Percentiles rank a stretch among this genome's conserved stretches.
Evolutionary conservation across 2,329 filamentous ascomycete species (phyloP).

Genomic region (Grosmannia huntii): DNA sequence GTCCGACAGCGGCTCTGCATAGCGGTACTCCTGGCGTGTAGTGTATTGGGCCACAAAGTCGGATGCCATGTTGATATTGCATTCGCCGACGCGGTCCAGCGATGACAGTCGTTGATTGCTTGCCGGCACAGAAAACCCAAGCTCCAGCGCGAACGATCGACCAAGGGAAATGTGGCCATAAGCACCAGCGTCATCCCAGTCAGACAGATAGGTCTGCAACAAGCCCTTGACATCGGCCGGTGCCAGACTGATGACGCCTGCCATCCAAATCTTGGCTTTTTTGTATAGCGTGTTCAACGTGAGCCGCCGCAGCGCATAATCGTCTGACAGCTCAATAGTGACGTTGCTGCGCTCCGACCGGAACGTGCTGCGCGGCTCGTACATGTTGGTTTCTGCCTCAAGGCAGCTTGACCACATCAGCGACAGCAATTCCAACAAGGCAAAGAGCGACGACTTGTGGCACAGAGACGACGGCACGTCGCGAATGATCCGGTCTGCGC

Average conservation of each 20-base stretch:
- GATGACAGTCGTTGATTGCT: conserved; percentile 78
- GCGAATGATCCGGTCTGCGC: conserved; percentile 73
- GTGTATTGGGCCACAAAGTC: conserved; percentile 97
- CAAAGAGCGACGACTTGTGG: conserved; percentile 81
- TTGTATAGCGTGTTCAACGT: conserved; percentile 70
- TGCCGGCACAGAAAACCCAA: conserved; percentile 74
- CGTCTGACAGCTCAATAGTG: conserved; percentile 82
- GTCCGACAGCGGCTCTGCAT: conserved; percentile 62
- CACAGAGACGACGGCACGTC: conserved; percentile 83
- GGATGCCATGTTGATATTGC: conserved; percentile 78
- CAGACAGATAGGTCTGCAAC: conserved; percentile 89
- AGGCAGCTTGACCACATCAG: conserved; percentile 94
- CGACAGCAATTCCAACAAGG: conserved; percentile 78
- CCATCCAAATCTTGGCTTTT: conserved; percentile 70
- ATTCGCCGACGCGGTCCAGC: conserved; percentile 61
- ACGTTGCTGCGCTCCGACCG: conserved; percentile 66
- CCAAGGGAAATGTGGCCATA: conserved; percentile 90
- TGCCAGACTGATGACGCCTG: conserved; percentile 65
- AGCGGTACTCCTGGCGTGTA: conserved; percentile 88
- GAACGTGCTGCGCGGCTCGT: conserved; percentile 74
- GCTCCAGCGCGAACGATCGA: conserved; percentile 84
- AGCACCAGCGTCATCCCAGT: conserved; percentile 80
- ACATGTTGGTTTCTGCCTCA: conserved; percentile 88
- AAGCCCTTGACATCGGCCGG: conserved; percentile 91
- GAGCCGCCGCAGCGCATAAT: conserved; percentile 67